Conservation (phyloP, 139 green algal genomes). For the Closterium sp. region DNA sequence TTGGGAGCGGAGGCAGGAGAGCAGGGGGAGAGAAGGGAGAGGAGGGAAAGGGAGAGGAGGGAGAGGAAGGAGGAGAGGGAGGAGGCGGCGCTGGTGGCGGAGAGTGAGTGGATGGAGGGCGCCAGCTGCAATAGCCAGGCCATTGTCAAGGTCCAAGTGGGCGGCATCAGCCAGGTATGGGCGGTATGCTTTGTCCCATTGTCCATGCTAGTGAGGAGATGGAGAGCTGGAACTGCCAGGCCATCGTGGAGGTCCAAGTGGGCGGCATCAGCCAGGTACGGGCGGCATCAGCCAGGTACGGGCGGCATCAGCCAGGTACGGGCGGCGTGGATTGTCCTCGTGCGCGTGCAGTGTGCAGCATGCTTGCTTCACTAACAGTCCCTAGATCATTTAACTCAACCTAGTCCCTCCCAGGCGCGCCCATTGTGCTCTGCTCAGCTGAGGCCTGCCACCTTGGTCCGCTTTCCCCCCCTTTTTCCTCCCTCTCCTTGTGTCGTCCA, state of each 20-base stretch:
- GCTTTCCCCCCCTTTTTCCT: too few species aligned
- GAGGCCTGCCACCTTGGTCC: too few species aligned
- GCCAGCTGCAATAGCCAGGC: slow-evolving; percentile 37
- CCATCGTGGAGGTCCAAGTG: slow-evolving; percentile 42
- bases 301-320: slow-evolving; percentile 5
- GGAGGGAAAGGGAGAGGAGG: background rate
- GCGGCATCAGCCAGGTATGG: slow-evolving; percentile 9
- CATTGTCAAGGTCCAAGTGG: slow-evolving; percentile 45
- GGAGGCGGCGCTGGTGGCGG: background rate
- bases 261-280: slow-evolving; percentile 9
- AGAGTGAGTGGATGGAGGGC: background rate
- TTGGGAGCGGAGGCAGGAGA: background rate
- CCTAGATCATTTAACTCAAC: too few species aligned
- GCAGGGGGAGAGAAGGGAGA: background rate
- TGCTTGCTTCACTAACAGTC: too few species aligned
- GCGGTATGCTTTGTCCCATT: too few species aligned
- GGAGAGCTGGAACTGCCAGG: slow-evolving; percentile 24
- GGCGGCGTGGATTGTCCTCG: background rate
- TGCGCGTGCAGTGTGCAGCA: too few species aligned
- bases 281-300: slow-evolving; percentile 7
- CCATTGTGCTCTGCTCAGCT: too few species aligned
- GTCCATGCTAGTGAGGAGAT: too few species aligned
- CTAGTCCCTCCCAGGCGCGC: too few species aligned
- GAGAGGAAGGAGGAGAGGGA: background rate
- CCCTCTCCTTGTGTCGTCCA: too few species aligned